These are phyloP conservation scores for Geotrichum australiense DNA, from an alignment of 1,139 yeast species.

Conservation along the genomic window DNA sequence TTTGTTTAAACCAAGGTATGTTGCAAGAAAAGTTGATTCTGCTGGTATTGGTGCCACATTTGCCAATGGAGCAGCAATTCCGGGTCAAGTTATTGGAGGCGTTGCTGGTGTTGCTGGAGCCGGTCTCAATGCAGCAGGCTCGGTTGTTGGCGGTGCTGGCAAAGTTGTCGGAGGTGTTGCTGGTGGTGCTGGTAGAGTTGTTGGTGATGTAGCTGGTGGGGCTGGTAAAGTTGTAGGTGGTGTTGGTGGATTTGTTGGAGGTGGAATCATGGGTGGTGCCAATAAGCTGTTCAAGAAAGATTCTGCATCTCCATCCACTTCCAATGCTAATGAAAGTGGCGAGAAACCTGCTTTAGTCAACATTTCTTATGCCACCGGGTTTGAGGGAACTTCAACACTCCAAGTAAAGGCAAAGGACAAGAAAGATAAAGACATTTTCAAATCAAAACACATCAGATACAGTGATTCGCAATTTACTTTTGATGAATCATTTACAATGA, in stretches of 20 bases:
- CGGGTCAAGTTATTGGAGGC: conserved; percentile 29
- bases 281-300: background rate
- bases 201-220: conserved; percentile 16
- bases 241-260: conserved; percentile 16
- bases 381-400: conserved; percentile 25
- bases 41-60: conserved; percentile 25
- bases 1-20: conserved; percentile 63
- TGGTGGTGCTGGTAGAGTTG: conserved; percentile 21
- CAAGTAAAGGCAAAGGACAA: conserved; percentile 31
- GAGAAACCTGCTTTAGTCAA: conserved; percentile 25
- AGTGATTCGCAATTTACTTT: conserved; percentile 42
- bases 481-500: conserved; percentile 63
- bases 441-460: conserved; percentile 53
- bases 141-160: conserved; percentile 39
- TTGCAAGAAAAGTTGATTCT: conserved; percentile 39
- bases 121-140: conserved; percentile 38
- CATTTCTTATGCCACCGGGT: conserved; percentile 28
- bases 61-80: conserved; percentile 21
- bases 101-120: conserved; percentile 34
- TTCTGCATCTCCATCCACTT: background rate
- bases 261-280: conserved; percentile 5
- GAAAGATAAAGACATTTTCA: conserved; percentile 49
- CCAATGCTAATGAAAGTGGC: conserved; percentile 4
- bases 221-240: conserved; percentile 24
- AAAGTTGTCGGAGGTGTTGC: conserved; percentile 32